Conservation (phyloP, 805 yeast species). For the Sungouiozyma intestinalis region DNA sequence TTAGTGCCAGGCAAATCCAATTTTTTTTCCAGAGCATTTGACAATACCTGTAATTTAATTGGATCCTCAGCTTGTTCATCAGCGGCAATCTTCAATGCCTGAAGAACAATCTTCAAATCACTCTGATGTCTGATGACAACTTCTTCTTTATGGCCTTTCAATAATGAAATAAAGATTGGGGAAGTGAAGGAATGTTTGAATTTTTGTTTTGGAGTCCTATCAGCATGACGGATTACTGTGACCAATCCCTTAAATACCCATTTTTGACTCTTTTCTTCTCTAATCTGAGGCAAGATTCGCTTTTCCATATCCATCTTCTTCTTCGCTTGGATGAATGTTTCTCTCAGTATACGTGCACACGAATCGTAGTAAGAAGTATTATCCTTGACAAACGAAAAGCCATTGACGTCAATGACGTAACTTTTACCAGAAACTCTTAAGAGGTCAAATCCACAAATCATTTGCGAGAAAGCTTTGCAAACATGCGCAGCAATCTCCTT, state of each 20-base stretch:
- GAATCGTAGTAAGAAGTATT: constrained; percentile 76
- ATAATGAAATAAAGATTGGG: constrained; percentile 69
- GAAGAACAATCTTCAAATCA: constrained; percentile 75
- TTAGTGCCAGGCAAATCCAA: constrained; percentile 91
- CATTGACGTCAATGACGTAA: constrained; percentile 94
- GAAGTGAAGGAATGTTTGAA: constrained; percentile 91
- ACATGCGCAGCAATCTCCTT: constrained; percentile 71
- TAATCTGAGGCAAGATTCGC: constrained; percentile 27
- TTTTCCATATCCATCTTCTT: constrained; percentile 34
- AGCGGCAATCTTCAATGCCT: constrained; percentile 74
- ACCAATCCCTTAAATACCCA: constrained; percentile 96
- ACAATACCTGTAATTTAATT: constrained; percentile 62
- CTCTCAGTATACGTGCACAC: constrained; percentile 66
- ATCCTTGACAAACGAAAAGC: constrained; percentile 95
- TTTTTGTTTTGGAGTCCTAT: constrained; percentile 96
- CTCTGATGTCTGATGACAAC: constrained; percentile 86
- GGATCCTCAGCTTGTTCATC: constrained; percentile 72
- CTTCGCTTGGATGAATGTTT: constrained; percentile 59
- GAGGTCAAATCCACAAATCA: constrained; percentile 94
- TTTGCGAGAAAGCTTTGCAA: constrained; percentile 70
- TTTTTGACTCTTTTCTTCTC: constrained; percentile 51
- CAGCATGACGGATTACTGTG: constrained; percentile 90
- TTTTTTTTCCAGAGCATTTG: constrained; percentile 80
- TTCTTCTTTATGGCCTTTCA: constrained; percentile 93
- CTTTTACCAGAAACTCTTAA: constrained; percentile 80